These are phyloP conservation scores for Ophiosphaerella narmari DNA, from an alignment of 2,329 filamentous ascomycete genomes.

Conservation along the genomic window DNA sequence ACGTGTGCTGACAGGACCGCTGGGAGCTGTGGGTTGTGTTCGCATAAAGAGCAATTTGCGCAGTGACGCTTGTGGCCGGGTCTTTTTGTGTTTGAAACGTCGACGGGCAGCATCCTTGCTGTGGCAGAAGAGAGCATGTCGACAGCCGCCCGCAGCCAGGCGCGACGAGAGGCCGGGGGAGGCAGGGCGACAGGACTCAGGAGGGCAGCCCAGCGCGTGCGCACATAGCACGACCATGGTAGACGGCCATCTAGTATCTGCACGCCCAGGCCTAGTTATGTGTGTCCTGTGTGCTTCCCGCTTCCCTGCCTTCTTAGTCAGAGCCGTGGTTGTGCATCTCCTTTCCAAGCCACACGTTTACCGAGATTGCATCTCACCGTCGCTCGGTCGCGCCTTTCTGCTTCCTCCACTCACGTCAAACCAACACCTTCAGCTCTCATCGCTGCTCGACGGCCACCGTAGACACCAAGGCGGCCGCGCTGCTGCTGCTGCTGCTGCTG, in stretches of 20 bases:
- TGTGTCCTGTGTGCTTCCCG: not conserved
- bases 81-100: constrained; percentile 31
- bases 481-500: constrained; percentile 6
- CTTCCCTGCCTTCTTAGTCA: too few relatives aligned
- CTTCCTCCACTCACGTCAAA: constrained; percentile 36
- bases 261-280: not conserved
- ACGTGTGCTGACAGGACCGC: not conserved
- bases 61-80: constrained; percentile 22
- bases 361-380: constrained; percentile 18
- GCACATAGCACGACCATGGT: too few relatives aligned
- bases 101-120: constrained; percentile 7
- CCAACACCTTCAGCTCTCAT: constrained; percentile 15
- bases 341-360: constrained; percentile 16
- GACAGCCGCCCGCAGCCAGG: constrained; percentile 6
- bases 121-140: constrained; percentile 5
- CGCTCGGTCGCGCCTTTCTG: constrained; percentile 36
- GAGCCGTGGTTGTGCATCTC: constrained; percentile 3
- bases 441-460: constrained; percentile 15
- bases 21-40: too few relatives aligned
- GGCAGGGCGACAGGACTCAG: too few relatives aligned
- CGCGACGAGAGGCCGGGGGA: not conserved
- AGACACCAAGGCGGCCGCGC: constrained; percentile 10
- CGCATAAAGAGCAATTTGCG: constrained; percentile 37
- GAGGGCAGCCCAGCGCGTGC: constrained; percentile 6
- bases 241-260: too few relatives aligned